These are phyloP conservation scores for Xylariaceae sp. DNA, from an alignment of 2,329 filamentous ascomycete species.

Conservation along the genomic window DNA sequence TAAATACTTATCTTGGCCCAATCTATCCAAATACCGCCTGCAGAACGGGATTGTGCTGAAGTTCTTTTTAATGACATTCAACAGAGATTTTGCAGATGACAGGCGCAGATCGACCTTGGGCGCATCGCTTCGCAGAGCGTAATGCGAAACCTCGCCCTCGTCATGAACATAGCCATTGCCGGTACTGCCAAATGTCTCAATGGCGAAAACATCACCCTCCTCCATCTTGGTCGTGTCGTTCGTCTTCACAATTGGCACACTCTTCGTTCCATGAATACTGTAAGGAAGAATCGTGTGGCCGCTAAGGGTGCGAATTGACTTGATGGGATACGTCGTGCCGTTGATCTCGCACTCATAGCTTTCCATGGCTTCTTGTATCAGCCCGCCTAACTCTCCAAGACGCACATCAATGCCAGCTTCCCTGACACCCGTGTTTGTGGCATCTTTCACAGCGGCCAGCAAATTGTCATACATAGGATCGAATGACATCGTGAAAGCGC, in stretches of 20 bases:
- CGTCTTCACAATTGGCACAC: slow-evolving; percentile 88
- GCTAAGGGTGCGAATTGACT: slow-evolving; percentile 80
- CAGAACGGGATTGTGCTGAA: slow-evolving; percentile 92
- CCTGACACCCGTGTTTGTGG: slow-evolving; percentile 81
- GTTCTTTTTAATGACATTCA: slow-evolving; percentile 92
- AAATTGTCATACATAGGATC: slow-evolving; percentile 72
- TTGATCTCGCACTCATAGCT: slow-evolving; percentile 84
- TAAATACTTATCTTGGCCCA: slow-evolving; percentile 94
- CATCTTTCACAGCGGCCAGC: slow-evolving; percentile 67
- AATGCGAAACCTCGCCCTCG: slow-evolving; percentile 87
- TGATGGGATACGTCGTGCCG: slow-evolving; percentile 73
- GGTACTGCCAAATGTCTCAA: slow-evolving; percentile 93
- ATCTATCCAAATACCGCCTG: slow-evolving; percentile 80
- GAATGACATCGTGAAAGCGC: slow-evolving; percentile 74
- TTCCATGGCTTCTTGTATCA: slow-evolving; percentile 89
- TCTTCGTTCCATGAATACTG: slow-evolving; percentile 88
- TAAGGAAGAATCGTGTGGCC: slow-evolving; percentile 88
- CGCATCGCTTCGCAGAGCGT: slow-evolving; percentile 69
- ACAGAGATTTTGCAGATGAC: slow-evolving; percentile 76
- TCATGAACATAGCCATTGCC: slow-evolving; percentile 84
- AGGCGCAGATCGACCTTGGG: slow-evolving; percentile 72
- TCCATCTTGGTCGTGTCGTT: slow-evolving; percentile 94
- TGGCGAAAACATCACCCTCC: slow-evolving; percentile 91
- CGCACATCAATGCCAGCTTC: slow-evolving; percentile 91
- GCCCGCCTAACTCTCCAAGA: slow-evolving; percentile 76